Conservation (phyloP, 2,329 filamentous ascomycete genomes). For the Pseudocercospora fijiensis region DNA sequence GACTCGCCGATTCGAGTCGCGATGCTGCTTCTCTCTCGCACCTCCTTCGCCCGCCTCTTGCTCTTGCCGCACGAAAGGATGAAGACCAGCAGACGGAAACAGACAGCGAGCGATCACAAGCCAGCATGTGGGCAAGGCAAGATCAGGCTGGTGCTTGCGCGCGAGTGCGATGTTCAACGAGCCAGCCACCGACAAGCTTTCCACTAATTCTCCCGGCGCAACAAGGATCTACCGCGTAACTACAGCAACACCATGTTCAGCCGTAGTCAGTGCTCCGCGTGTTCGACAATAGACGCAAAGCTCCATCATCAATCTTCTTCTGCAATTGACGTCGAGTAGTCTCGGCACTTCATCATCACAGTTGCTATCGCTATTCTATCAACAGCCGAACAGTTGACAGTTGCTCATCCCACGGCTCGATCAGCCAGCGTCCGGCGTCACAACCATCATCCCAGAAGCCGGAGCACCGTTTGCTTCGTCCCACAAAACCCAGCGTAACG, state of each 20-base stretch:
- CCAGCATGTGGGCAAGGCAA: not conserved
- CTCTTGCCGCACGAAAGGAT: not conserved
- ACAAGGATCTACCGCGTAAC: not conserved
- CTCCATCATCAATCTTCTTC: not conserved
- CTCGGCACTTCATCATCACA: not conserved
- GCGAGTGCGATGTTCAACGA: not conserved
- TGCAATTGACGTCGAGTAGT: not conserved
- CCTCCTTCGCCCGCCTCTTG: not conserved
- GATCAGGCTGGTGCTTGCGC: constrained; percentile 5
- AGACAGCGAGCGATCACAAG: constrained; percentile 1
- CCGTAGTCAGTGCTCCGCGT: not conserved
- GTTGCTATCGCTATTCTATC: constrained; percentile 2
- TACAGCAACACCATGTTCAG: not conserved
- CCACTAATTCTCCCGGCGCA: not conserved
- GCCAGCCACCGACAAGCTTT: constrained; percentile 3
- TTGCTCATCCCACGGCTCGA: constrained; percentile 1
- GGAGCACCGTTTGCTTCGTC: constrained; percentile 1
- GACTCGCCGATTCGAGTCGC: not conserved
- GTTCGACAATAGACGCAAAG: not conserved
- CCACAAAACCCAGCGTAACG: not conserved
- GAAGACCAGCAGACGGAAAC: not conserved
- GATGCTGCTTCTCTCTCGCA: not conserved
- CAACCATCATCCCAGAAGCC: not conserved
- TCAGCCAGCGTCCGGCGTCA: not conserved
- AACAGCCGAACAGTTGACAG: constrained; percentile 1